Evolutionary conservation across 352 stramenopile species (phyloP).

Genomic region (Phytophthora rubi): DNA sequence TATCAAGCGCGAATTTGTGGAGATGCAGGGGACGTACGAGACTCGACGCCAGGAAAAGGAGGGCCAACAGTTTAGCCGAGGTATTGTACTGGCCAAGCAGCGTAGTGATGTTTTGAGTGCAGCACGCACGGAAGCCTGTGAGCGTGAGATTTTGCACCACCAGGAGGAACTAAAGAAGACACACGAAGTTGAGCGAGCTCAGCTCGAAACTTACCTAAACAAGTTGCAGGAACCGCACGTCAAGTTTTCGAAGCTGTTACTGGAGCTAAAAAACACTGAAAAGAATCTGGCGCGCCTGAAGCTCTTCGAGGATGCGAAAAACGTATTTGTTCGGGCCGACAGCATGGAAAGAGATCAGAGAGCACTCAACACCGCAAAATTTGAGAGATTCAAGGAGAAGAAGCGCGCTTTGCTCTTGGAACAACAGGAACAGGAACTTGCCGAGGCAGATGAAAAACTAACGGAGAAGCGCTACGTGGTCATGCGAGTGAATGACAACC

Average conservation of each 20-base stretch:
- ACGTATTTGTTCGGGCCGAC: constrained; percentile 62
- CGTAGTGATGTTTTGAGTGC: constrained; percentile 47
- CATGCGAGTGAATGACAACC: constrained; percentile 61
- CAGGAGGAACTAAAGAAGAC: constrained; percentile 64
- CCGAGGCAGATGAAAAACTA: constrained; percentile 69
- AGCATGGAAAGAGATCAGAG: constrained; percentile 70
- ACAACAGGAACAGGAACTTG: constrained; percentile 64
- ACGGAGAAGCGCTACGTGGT: constrained; percentile 76
- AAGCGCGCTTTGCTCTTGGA: constrained; percentile 55
- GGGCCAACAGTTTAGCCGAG: constrained; percentile 53
- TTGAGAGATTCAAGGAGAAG: constrained; percentile 66
- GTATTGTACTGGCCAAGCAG: constrained; percentile 46
- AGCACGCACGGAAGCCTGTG: constrained; percentile 27
- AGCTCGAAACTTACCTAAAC: constrained; percentile 68
- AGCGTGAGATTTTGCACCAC: constrained; percentile 56
- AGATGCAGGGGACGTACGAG: constrained; percentile 73
- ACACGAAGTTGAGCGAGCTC: constrained; percentile 59
- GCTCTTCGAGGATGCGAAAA: constrained; percentile 81
- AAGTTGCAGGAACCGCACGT: constrained; percentile 62
- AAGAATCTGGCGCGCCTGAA: constrained; percentile 63
- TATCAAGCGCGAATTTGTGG: constrained; percentile 75
- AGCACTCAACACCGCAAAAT: constrained; percentile 46
- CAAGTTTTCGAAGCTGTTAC: constrained; percentile 75
- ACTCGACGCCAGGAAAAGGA: constrained; percentile 55
- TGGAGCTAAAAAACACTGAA: constrained; percentile 79